Conservation (phyloP, 2,329 filamentous ascomycete genomes). For the Didymella pinodella region DNA sequence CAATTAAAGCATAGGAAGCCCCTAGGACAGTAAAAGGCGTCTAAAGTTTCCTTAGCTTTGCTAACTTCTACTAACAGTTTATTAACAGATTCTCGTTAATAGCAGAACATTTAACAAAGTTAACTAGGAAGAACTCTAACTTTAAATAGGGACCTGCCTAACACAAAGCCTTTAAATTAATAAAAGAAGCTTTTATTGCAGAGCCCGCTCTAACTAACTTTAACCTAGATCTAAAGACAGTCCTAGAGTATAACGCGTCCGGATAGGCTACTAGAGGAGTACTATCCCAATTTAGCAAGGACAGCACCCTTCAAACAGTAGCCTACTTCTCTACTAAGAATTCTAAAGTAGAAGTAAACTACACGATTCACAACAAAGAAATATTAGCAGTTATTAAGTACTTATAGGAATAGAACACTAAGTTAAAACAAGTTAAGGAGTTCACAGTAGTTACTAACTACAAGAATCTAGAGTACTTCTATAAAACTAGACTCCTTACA, state of each 20-base stretch:
- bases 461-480: no score
- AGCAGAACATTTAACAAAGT: not conserved
- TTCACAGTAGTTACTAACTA: no score
- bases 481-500: not conserved
- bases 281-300: no score
- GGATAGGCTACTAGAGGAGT: no score
- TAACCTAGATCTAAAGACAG: not conserved
- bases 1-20: not conserved
- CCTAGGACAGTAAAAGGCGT: not conserved
- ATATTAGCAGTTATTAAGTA: not conserved
- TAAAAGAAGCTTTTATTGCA: not conserved
- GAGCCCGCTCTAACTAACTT: not conserved
- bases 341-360: not conserved
- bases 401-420: not conserved
- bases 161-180: not conserved
- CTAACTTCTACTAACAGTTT: not conserved
- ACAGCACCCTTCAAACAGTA: not conserved
- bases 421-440: no score
- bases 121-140: not conserved
- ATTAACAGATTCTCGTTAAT: not conserved
- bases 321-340: not conserved
- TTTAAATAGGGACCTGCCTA: not conserved
- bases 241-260: no score
- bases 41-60: no score
- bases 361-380: not conserved